These are phyloP conservation scores for Podaxis pistillaris DNA, from an alignment of 768 basidiomycete genomes.

Conservation along the genomic window DNA sequence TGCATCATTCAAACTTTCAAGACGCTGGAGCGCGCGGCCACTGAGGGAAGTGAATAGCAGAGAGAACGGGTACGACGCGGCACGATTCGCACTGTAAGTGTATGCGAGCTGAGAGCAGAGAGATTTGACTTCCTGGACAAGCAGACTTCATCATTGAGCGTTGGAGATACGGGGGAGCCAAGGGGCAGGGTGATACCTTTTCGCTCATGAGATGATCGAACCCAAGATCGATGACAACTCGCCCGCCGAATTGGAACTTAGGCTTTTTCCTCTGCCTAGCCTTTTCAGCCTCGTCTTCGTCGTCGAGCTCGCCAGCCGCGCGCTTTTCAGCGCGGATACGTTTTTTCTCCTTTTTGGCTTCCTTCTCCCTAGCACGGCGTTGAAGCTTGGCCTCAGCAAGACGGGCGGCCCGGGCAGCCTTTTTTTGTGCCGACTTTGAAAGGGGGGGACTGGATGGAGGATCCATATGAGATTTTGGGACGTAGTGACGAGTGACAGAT, in stretches of 20 bases:
- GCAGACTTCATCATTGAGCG: constrained; percentile 14
- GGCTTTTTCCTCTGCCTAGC: constrained; percentile 40
- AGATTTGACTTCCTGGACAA: constrained; percentile 80
- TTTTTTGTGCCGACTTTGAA: constrained; percentile 81
- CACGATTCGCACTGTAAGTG: constrained; percentile 85
- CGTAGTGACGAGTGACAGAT: constrained; percentile 10
- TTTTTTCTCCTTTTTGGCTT: constrained; percentile 74
- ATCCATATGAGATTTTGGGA: constrained; percentile 11
- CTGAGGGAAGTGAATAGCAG: constrained; percentile 81
- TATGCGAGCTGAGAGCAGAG: constrained; percentile 90
- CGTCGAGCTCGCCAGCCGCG: constrained; percentile 62
- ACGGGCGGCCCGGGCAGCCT: constrained; percentile 68
- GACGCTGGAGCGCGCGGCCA: constrained; percentile 62
- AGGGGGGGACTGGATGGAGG: constrained; percentile 31
- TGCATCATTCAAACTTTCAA: constrained; percentile 64
- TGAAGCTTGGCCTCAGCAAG: constrained; percentile 66
- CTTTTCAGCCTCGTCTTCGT: constrained; percentile 38
- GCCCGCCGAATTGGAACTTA: constrained; percentile 52
- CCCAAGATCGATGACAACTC: constrained; percentile 81
- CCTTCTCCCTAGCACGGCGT: constrained; percentile 75
- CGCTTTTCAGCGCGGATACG: constrained; percentile 55
- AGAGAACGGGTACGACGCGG: constrained; percentile 65
- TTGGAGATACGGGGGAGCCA: neutral
- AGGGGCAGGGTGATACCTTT: constrained; percentile 61
- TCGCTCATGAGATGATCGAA: constrained; percentile 94